Conservation (phyloP, 1,284 basidiomycete species). For the Malassezia globosa region DNA sequence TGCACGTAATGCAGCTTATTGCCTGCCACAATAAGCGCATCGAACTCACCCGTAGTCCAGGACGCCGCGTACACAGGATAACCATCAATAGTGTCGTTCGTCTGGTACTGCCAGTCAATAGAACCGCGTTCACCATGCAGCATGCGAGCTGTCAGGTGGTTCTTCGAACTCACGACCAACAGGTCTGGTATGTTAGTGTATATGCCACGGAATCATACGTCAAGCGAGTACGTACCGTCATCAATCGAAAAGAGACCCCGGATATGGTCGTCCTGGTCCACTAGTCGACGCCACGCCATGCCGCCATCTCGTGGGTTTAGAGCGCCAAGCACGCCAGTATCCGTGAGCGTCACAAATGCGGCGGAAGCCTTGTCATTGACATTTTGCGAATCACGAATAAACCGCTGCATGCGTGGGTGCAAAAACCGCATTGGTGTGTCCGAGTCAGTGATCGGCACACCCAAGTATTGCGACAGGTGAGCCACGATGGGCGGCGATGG, state of each 20-base stretch:
- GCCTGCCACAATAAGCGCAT: not conserved
- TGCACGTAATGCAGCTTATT: not conserved
- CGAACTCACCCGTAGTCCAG: not conserved
- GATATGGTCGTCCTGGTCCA: slow-evolving; percentile 59
- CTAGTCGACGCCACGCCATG: slow-evolving; percentile 70
- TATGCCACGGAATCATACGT: slow-evolving; percentile 38
- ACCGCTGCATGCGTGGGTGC: slow-evolving; percentile 46
- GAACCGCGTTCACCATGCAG: slow-evolving; percentile 60
- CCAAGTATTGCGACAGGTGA: slow-evolving; percentile 10
- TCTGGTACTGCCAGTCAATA: slow-evolving; percentile 51
- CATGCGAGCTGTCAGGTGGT: slow-evolving; percentile 54
- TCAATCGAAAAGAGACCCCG: slow-evolving; percentile 7
- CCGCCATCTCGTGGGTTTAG: slow-evolving; percentile 62
- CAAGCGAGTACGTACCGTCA: slow-evolving; percentile 3
- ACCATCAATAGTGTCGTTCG: not conserved
- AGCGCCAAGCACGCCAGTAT: slow-evolving; percentile 67
- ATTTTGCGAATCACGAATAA: slow-evolving; percentile 31
- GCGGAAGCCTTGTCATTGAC: slow-evolving; percentile 48
- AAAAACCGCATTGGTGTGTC: slow-evolving; percentile 21
- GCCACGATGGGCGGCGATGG: slow-evolving; percentile 6
- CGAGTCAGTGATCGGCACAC: slow-evolving; percentile 11
- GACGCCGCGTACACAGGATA: not conserved
- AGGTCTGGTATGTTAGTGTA: too few species aligned
- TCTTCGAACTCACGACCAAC: not conserved
- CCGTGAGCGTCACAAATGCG: slow-evolving; percentile 60